Evolutionary conservation across 495 filamentous ascomycete species (phyloP).

Genomic region (Hypomontagnella monticulosa): DNA sequence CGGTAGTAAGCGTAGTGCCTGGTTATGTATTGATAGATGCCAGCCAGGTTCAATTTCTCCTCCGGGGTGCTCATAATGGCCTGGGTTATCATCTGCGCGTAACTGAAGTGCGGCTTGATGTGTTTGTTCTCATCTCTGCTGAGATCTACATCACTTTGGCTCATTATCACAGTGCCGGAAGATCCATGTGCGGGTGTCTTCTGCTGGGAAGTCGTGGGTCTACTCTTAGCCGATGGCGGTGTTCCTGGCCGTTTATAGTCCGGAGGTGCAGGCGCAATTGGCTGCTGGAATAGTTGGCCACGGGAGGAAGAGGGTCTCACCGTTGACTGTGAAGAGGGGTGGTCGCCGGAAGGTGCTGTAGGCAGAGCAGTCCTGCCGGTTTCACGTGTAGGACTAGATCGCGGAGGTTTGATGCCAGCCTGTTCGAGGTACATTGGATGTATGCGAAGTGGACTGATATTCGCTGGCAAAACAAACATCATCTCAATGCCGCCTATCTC

Average conservation of each 20-base stretch:
- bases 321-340: conserved; percentile 42
- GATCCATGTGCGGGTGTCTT: conserved; percentile 57
- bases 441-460: conserved; percentile 67
- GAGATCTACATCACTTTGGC: conserved; percentile 75
- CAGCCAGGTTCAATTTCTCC: conserved; percentile 84
- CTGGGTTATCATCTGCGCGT: conserved; percentile 96
- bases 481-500: conserved; percentile 93
- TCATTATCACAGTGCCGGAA: conserved; percentile 58
- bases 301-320: conserved; percentile 38
- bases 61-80: conserved; percentile 87
- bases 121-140: conserved; percentile 83
- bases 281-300: conserved; percentile 54
- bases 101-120: conserved; percentile 93
- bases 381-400: conserved; percentile 44
- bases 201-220: conserved; percentile 45
- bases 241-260: conserved; percentile 75
- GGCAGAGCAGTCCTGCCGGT: conserved; percentile 46
- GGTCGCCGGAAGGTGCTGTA: conserved; percentile 61
- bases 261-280: conserved; percentile 74
- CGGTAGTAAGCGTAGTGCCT: conserved; percentile 90
- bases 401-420: conserved; percentile 51
- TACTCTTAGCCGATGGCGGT: conserved; percentile 61
- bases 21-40: conserved; percentile 92
- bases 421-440: conserved; percentile 61
- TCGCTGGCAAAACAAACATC: conserved; percentile 92